Evolutionary conservation across 305 asterid species (phyloP).

Genomic region (Fraxinus dipetala): DNA sequence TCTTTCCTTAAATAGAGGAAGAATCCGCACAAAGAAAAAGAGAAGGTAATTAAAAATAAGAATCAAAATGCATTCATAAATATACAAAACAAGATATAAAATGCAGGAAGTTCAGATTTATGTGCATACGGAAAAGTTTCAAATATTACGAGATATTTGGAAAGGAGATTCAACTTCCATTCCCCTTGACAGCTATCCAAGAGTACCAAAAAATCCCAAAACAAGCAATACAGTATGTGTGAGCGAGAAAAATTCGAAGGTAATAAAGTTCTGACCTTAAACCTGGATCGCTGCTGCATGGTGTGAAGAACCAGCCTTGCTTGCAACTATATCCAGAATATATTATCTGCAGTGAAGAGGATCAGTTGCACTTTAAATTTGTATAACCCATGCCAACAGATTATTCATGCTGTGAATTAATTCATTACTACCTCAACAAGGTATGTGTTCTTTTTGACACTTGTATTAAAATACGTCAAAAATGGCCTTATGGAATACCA

Average conservation of each 20-base stretch:
- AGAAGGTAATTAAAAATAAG: background rate
- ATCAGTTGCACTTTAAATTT: conserved; percentile 28
- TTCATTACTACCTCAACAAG: background rate
- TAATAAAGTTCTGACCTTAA: conserved; percentile 15
- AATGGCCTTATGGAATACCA: background rate
- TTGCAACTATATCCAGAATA: conserved; percentile 98
- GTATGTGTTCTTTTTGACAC: background rate
- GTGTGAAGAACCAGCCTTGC: conserved; percentile 99
- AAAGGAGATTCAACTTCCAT: background rate
- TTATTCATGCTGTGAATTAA: background rate
- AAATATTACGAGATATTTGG: background rate
- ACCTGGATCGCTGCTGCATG: conserved; percentile 68
- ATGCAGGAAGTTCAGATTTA: background rate
- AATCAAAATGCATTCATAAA: background rate
- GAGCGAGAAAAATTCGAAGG: background rate
- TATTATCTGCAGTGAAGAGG: conserved; percentile 38
- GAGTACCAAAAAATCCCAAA: conserved; percentile 3
- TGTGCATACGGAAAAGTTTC: background rate
- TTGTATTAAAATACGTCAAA: background rate
- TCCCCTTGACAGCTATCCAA: background rate
- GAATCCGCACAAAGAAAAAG: background rate
- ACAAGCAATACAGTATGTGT: background rate
- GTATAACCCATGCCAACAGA: conserved; percentile 13
- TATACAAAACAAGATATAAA: background rate
- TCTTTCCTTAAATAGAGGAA: background rate